Conservation (phyloP, 1,284 basidiomycete genomes). For the Malassezia sympodialis region DNA sequence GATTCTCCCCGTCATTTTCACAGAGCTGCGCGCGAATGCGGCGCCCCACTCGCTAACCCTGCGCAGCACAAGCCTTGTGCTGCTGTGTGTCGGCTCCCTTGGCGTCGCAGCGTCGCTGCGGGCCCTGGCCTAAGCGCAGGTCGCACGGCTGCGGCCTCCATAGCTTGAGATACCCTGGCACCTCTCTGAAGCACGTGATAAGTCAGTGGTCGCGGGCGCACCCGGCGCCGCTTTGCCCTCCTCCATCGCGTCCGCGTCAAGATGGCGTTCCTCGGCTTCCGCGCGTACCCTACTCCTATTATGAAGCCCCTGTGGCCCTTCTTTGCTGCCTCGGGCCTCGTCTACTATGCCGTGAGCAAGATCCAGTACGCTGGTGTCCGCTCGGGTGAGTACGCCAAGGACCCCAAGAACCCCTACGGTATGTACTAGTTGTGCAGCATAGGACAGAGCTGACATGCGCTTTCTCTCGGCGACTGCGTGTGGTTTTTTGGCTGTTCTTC, state of each 20-base stretch:
- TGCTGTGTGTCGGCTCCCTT: not conserved
- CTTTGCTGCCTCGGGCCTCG: conserved; percentile 36
- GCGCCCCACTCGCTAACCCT: not conserved
- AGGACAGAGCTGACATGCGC: not conserved
- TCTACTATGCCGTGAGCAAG: conserved; percentile 39
- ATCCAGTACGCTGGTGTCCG: conserved; percentile 34
- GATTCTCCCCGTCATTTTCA: conserved; percentile 41
- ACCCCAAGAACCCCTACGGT: conserved; percentile 48
- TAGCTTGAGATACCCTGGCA: conserved; percentile 15
- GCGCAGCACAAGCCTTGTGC: not conserved
- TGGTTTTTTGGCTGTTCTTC: not conserved
- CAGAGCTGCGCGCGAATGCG: conserved; percentile 35
- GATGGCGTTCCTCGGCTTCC: conserved; percentile 43
- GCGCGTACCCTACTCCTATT: conserved; percentile 45
- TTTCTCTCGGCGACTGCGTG: not conserved
- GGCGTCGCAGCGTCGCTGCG: not conserved
- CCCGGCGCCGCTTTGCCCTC: not conserved
- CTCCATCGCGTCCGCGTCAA: not conserved
- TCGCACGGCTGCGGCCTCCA: too few relatives aligned
- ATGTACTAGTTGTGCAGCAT: not conserved
- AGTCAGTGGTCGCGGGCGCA: not conserved
- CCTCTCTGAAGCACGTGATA: conserved; percentile 16
- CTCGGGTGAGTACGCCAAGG: conserved; percentile 39
- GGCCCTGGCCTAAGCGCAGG: not conserved
- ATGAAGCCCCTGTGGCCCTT: conserved; percentile 45